These are phyloP conservation scores for Sclerotinia trifoliorum DNA, from an alignment of 2,329 filamentous ascomycete species.

Conservation along the genomic window DNA sequence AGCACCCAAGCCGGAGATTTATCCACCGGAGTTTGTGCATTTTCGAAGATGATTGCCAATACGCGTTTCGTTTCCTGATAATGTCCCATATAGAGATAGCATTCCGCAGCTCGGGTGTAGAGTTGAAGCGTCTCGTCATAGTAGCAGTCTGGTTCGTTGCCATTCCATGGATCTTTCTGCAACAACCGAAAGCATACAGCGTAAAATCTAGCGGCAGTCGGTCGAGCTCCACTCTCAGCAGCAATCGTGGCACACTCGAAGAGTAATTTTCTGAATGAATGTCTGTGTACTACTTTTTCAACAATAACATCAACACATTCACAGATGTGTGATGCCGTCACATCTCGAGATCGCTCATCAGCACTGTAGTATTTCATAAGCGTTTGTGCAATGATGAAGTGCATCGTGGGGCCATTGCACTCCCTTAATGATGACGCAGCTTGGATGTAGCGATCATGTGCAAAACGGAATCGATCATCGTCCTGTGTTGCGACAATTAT, in stretches of 20 bases:
- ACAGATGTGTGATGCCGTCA: slow-evolving; percentile 78
- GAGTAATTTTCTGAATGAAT: slow-evolving; percentile 67
- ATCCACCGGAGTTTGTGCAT: slow-evolving; percentile 71
- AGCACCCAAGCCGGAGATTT: slow-evolving; percentile 83
- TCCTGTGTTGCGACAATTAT: slow-evolving; percentile 78
- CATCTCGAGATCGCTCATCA: slow-evolving; percentile 65
- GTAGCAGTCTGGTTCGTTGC: slow-evolving; percentile 66
- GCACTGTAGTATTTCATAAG: slow-evolving; percentile 69
- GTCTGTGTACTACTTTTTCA: slow-evolving; percentile 56
- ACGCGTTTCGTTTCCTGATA: slow-evolving; percentile 65
- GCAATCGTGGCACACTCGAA: slow-evolving; percentile 76
- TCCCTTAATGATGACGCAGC: slow-evolving; percentile 70
- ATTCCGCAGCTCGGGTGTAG: slow-evolving; percentile 77
- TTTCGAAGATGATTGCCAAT: slow-evolving; percentile 66
- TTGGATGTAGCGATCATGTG: slow-evolving; percentile 82
- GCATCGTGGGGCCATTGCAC: slow-evolving; percentile 74
- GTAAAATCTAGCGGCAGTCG: slow-evolving; percentile 81
- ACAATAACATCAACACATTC: slow-evolving; percentile 75
- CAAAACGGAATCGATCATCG: slow-evolving; percentile 84
- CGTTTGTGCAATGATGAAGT: slow-evolving; percentile 81
- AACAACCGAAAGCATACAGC: slow-evolving; percentile 73
- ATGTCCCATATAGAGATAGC: slow-evolving; percentile 75
- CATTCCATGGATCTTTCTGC: slow-evolving; percentile 75
- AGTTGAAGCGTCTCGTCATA: slow-evolving; percentile 85
- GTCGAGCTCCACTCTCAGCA: slow-evolving; percentile 76